phyloP scores from a whole-genome alignment of 306 rosid species.

The Quercus bicolor region DNA sequence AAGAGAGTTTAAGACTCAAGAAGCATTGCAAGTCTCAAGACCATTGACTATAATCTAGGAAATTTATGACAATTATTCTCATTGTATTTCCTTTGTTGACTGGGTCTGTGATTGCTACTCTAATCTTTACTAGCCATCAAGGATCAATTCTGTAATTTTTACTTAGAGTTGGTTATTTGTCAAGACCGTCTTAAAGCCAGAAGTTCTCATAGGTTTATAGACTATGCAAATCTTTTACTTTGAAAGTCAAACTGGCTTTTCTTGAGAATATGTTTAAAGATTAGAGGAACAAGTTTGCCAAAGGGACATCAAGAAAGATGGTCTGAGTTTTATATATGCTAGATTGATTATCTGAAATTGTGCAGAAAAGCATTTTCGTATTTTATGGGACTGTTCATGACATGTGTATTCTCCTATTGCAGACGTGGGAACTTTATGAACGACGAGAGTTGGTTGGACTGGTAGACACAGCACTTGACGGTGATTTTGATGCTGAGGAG shows the following conservation, averaged over 20 bases:
- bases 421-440: conserved; percentile 80
- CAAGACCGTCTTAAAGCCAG: neutral
- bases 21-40: neutral
- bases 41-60: neutral
- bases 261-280: neutral
- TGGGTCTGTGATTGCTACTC: neutral
- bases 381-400: conserved; percentile 11
- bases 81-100: neutral
- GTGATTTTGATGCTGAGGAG: conserved; percentile 74
- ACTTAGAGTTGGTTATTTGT: neutral
- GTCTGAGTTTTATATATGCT: neutral
- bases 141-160: neutral
- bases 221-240: neutral
- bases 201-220: neutral
- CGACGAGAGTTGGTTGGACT: conserved; percentile 55
- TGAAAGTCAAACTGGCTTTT: neutral
- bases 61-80: neutral
- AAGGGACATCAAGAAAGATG: too few species aligned
- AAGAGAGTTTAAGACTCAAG: neutral
- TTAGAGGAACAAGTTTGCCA: neutral
- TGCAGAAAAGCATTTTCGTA: neutral
- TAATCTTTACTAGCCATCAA: neutral
- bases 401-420: conserved; percentile 21
- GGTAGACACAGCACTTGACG: conserved; percentile 57
- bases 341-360: neutral